A percentile compares a stretch with the other conserved stretches of the same genome.
Evolutionary conservation across 1,284 basidiomycete species (phyloP).

Genomic region (Ustilago sp.): DNA sequence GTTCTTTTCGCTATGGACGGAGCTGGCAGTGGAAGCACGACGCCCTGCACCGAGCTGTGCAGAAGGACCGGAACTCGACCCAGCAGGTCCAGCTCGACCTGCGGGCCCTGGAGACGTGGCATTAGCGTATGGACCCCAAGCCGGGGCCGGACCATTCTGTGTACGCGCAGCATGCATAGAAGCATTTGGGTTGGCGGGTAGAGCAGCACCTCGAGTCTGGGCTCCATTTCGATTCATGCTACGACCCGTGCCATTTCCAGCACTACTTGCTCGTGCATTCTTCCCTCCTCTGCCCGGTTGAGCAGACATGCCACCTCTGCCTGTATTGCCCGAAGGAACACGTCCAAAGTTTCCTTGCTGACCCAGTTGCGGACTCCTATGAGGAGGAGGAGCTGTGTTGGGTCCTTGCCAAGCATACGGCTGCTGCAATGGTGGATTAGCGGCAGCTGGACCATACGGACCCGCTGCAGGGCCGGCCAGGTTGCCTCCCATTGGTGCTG

Average conservation of each 20-base stretch:
- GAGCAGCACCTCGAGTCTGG: slow-evolving; percentile 26
- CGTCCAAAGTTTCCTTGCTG: slow-evolving; percentile 22
- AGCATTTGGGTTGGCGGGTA: slow-evolving; percentile 28
- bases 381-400: slow-evolving; percentile 16
- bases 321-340: slow-evolving; percentile 12
- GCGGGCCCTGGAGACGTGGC: neutral
- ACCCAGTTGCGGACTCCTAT: slow-evolving; percentile 23
- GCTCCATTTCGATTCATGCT: slow-evolving; percentile 23
- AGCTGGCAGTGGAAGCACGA: slow-evolving; percentile 29
- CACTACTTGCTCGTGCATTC: slow-evolving; percentile 9
- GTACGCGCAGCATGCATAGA: slow-evolving; percentile 20
- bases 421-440: slow-evolving; percentile 19
- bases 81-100: neutral
- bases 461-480: slow-evolving; percentile 5
- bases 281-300: slow-evolving; percentile 8
- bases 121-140: slow-evolving; percentile 2
- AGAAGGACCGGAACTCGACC: neutral
- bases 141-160: slow-evolving; percentile 16
- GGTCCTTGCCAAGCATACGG: slow-evolving; percentile 35
- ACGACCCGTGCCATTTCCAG: slow-evolving; percentile 6
- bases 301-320: slow-evolving; percentile 6
- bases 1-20: slow-evolving; percentile 35
- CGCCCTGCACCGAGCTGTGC: slow-evolving; percentile 15
- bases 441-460: slow-evolving; percentile 6
- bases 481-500: neutral